Evolutionary conservation across 768 basidiomycete species (phyloP).

Genomic region (Agrocybe chaxingu): DNA sequence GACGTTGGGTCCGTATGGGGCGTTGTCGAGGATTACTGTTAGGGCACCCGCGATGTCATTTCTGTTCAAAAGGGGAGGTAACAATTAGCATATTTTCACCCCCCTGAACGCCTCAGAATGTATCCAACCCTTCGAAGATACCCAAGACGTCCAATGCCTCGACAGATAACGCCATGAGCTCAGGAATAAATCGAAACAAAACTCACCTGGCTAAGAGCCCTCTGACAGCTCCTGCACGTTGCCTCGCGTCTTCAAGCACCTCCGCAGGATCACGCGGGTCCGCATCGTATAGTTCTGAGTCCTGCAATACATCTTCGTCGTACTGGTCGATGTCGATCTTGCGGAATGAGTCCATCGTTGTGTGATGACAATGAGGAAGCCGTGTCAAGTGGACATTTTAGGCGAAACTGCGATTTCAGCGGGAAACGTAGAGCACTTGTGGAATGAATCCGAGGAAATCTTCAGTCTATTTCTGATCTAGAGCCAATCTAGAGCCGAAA

Average conservation of each 20-base stretch:
- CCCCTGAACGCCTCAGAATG: not conserved
- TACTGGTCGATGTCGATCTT: conserved; percentile 93
- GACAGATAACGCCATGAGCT: not conserved
- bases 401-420: too few relatives aligned
- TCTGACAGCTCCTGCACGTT: conserved; percentile 69
- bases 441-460: too few relatives aligned
- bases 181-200: not conserved
- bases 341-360: conserved; percentile 64
- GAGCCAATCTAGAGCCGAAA: too few relatives aligned
- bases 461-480: too few relatives aligned
- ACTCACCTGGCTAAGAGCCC: conserved; percentile 71
- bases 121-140: not conserved
- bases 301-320: conserved; percentile 87
- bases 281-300: conserved; percentile 82
- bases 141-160: not conserved
- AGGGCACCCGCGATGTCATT: conserved; percentile 77
- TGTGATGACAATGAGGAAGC: not conserved
- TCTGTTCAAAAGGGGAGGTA: conserved; percentile 35
- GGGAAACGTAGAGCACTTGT: too few relatives aligned
- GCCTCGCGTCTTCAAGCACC: conserved; percentile 73
- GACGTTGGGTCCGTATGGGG: conserved; percentile 85
- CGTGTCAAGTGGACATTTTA: too few relatives aligned
- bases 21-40: conserved; percentile 63
- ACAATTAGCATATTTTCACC: not conserved
- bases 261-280: conserved; percentile 79